Percentiles rank a stretch among this genome's conserved stretches.
phyloP scores from a whole-genome alignment of 2,329 filamentous ascomycete species.

The Proliferodiscus dingleyae region DNA sequence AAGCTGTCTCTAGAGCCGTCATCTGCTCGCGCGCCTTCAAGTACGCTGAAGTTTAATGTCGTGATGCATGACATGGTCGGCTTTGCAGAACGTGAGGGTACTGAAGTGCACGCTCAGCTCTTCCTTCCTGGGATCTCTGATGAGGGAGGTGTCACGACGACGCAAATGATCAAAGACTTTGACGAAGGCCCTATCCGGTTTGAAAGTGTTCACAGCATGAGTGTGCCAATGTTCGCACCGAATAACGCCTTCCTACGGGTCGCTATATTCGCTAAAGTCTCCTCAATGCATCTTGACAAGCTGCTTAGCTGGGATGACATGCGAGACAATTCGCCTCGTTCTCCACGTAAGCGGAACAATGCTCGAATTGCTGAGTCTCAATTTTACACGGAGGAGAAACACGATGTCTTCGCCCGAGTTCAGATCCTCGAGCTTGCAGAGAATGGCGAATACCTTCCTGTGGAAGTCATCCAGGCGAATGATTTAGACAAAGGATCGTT shows the following conservation, averaged over 20 bases:
- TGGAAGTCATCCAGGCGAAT: constrained; percentile 84
- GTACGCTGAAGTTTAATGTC: constrained; percentile 95
- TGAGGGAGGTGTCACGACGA: constrained; percentile 87
- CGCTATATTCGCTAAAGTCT: constrained; percentile 87
- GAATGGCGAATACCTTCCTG: constrained; percentile 82
- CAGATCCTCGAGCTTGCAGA: constrained; percentile 92
- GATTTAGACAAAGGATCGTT: constrained; percentile 86
- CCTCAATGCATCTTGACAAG: constrained; percentile 92
- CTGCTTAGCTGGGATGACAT: constrained; percentile 98
- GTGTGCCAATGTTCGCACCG: constrained; percentile 74
- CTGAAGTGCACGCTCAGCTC: constrained; percentile 92
- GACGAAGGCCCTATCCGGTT: constrained; percentile 90
- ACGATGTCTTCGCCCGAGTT: constrained; percentile 83
- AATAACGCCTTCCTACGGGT: constrained; percentile 73
- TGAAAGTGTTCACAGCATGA: constrained; percentile 98
- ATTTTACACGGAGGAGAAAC: constrained; percentile 87
- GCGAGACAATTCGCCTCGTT: constrained; percentile 67
- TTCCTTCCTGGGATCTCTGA: constrained; percentile 89
- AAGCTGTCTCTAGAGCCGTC: constrained; percentile 90
- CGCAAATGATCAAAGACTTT: constrained; percentile 89
- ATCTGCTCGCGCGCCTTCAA: constrained; percentile 83
- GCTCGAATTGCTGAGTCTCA: constrained; percentile 81
- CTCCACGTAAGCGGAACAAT: constrained; percentile 47
- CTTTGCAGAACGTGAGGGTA: constrained; percentile 92
- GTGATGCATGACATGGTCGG: constrained; percentile 96